phyloP scores from a whole-genome alignment of 2,329 filamentous ascomycete species.

The Thielaviopsis populi region DNA sequence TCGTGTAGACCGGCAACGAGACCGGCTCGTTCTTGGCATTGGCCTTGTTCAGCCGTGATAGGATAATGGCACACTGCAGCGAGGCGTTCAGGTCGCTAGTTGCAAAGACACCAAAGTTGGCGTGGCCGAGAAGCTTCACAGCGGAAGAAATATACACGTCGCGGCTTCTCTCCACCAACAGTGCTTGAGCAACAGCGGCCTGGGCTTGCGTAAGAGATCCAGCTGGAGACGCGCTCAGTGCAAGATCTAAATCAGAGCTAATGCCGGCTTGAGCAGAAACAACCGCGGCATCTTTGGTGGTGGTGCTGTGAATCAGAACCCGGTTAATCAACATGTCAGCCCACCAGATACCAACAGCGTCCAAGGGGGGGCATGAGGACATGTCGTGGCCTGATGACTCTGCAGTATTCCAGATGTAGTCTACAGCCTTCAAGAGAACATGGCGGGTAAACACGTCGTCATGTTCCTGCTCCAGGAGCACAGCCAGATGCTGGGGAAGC shows the following conservation, averaged over 20 bases:
- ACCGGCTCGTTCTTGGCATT: slow-evolving; percentile 25
- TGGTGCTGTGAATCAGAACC: slow-evolving; percentile 49
- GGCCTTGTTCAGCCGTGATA: slow-evolving; percentile 40
- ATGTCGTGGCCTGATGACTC: slow-evolving; percentile 56
- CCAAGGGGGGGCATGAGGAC: slow-evolving; percentile 67
- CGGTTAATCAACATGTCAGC: slow-evolving; percentile 60
- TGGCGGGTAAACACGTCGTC: slow-evolving; percentile 65
- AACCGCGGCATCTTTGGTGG: slow-evolving; percentile 29
- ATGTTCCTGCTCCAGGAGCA: slow-evolving; percentile 62
- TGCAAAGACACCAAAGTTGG: background rate
- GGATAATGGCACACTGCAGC: slow-evolving; percentile 44
- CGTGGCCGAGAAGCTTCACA: slow-evolving; percentile 32
- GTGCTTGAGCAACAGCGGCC: slow-evolving; percentile 43
- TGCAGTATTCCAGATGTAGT: background rate
- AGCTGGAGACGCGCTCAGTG: slow-evolving; percentile 59
- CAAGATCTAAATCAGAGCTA: slow-evolving; percentile 44
- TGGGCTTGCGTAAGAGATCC: slow-evolving; percentile 56
- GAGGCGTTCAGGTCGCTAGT: slow-evolving; percentile 37
- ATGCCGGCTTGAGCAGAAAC: slow-evolving; percentile 28
- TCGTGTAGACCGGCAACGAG: background rate
- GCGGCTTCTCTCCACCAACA: slow-evolving; percentile 39
- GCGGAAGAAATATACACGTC: slow-evolving; percentile 42
- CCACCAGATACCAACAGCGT: slow-evolving; percentile 85
- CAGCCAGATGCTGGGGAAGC: slow-evolving; percentile 61
- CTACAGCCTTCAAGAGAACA: slow-evolving; percentile 60